These are phyloP conservation scores for Chlorella sorokiniana DNA, from an alignment of 139 green algal genomes.

Conservation along the genomic window DNA sequence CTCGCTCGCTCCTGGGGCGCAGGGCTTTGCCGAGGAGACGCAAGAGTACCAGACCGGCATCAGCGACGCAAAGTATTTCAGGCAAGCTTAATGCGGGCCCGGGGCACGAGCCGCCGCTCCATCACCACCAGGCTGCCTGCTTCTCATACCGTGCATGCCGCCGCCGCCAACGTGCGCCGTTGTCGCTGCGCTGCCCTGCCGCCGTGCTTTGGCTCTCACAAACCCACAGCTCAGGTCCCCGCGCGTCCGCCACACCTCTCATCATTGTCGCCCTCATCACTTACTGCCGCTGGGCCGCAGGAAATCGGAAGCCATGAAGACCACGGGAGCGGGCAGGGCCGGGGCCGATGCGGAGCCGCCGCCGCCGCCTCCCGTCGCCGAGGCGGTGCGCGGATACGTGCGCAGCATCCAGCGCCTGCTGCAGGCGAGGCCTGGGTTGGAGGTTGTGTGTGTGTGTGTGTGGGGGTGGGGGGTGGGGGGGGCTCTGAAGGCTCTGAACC, in stretches of 20 bases:
- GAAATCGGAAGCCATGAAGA: constrained; percentile 8
- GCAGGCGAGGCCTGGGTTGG: neutral
- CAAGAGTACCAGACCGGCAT: constrained; percentile 49
- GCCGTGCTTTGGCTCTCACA: too few species aligned
- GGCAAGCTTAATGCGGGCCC: constrained; percentile 2
- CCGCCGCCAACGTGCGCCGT: too few species aligned
- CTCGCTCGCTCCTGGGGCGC: neutral
- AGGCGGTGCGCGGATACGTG: constrained; percentile 19
- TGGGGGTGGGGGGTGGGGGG: too few species aligned
- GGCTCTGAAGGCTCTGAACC: too few species aligned
- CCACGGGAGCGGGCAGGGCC: neutral
- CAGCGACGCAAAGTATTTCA: constrained; percentile 26
- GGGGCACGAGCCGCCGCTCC: too few species aligned
- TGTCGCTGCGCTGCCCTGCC: too few species aligned
- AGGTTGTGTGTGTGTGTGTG: neutral
- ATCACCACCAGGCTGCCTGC: too few species aligned
- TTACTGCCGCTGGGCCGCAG: neutral
- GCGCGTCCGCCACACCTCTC: too few species aligned
- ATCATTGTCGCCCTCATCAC: neutral
- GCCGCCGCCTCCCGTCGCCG: neutral
- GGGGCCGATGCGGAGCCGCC: neutral
- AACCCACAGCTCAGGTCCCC: too few species aligned
- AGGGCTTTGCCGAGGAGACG: constrained; percentile 42
- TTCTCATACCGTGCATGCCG: too few species aligned
- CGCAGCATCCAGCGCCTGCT: constrained; percentile 8